phyloP scores from a whole-genome alignment of 148 eudicot genomes.

The Spergularia marina region DNA sequence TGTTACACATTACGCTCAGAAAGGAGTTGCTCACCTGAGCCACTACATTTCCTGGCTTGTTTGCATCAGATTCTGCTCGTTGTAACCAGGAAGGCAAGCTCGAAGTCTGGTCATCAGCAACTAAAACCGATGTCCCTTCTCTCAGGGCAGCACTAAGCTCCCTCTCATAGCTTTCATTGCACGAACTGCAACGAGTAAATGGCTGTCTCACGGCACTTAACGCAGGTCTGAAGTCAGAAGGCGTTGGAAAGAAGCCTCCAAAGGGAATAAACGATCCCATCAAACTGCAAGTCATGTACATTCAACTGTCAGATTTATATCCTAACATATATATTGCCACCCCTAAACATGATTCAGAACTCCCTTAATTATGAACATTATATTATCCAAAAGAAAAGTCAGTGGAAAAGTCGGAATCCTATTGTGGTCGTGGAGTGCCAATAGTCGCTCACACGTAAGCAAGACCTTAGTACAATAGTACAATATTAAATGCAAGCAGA shows the following conservation, averaged over 20 bases:
- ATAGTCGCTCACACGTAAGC: background rate
- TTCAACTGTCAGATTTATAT: slow-evolving; percentile 43
- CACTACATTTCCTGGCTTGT: slow-evolving; percentile 35
- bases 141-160: slow-evolving; percentile 50
- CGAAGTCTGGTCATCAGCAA: slow-evolving; percentile 39
- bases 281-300: slow-evolving; percentile 59
- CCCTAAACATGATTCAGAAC: background rate
- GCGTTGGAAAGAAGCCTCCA: slow-evolving; percentile 84
- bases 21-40: slow-evolving; percentile 53
- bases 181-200: slow-evolving; percentile 40
- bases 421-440: slow-evolving; percentile 1
- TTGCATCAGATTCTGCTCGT: slow-evolving; percentile 37
- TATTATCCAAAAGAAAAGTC: background rate
- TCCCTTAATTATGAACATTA: background rate
- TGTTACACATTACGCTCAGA: slow-evolving; percentile 6
- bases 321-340: background rate
- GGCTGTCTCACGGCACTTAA: slow-evolving; percentile 32
- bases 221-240: slow-evolving; percentile 51
- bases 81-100: slow-evolving; percentile 58
- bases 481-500: background rate
- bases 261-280: slow-evolving; percentile 97
- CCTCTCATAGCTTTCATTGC: slow-evolving; percentile 64
- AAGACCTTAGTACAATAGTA: background rate
- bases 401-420: background rate
- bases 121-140: slow-evolving; percentile 44